phyloP scores from a whole-genome alignment of 208 protist genomes.

The Acanthamoeba castellanii region DNA sequence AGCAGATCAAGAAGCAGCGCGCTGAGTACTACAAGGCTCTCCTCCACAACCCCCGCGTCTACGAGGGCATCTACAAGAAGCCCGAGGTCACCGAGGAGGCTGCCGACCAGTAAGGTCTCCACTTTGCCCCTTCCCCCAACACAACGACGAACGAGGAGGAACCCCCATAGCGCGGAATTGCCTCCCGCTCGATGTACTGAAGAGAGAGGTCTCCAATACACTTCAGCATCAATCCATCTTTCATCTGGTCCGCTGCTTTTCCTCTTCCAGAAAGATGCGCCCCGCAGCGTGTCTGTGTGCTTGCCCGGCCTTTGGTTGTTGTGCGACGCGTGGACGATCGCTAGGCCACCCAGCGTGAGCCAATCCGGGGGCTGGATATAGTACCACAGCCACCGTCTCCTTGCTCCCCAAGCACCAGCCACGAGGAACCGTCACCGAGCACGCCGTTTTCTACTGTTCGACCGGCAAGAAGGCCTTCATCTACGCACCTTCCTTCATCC shows the following conservation, averaged over 20 bases:
- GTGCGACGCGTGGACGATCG: no score
- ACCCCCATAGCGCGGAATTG: neutral
- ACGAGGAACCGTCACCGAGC: no score
- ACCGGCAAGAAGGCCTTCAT: no score
- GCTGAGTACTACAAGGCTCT: constrained; percentile 74
- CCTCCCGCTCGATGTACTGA: neutral
- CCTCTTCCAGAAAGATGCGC: no score
- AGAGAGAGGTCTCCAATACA: neutral
- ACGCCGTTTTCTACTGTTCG: no score
- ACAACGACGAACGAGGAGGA: neutral
- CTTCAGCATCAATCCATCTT: neutral
- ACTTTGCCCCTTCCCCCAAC: neutral
- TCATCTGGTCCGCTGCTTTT: neutral
- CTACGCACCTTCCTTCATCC: no score
- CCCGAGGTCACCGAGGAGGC: neutral
- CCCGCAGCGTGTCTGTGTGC: no score
- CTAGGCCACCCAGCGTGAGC: no score
- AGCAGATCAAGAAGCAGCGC: constrained; percentile 79
- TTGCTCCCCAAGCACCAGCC: no score
- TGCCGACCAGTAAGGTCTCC: neutral
- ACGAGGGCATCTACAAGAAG: constrained; percentile 40
- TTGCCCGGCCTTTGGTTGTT: no score
- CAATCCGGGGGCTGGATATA: no score
- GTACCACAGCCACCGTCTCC: no score
- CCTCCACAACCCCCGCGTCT: constrained; percentile 71